Base-by-base conservation (phyloP, 129 eudicot genomes). In the Flaveria sonorensis region DNA sequence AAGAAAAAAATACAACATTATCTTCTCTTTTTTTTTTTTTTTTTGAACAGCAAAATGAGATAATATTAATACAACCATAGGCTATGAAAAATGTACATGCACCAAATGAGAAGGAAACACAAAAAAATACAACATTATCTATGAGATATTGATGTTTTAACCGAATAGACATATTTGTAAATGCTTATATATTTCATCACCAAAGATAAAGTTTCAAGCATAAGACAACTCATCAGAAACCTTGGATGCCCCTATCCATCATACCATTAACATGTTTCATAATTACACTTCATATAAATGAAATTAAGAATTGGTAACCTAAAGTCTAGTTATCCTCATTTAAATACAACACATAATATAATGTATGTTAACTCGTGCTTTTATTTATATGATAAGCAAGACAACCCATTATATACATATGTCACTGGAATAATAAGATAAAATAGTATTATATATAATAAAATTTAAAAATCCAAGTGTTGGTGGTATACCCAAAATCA, bases 401-500 rank as follows among this genome's bases (percentile, higher is more conserved):
- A 53, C 60, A 53, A 53, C 0, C 28, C 30, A 57, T 57, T 19
- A 28, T 28, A 28, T 28, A 28, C 10, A 2, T 57, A 2, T 61
- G 67, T 61, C 10, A 43, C 15, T 63, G 18, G 69, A 63, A 63
- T 63, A 30, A 26, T 4, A 12, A 26, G 65, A 14, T 48, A 48
- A 14, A 59, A 59, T 59, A 20, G 1, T 20, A 11, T 23, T 23
- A 10, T 3, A 5, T 9, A 61, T 13, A 5, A 5, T 16, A 36
- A 6, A 3, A 53, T 3, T 53, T 56, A 1, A 2, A 19, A 19
- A 60, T 28, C 30, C n/a, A 0, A 32, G 69, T 64, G 71, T n/a
- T 71, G 61, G 67, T 52, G 46, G 63, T 11, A 57, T 43, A 70
- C 69, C 79, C 88, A 28, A 73, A 68, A 87, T 73, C 85, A 88